These are phyloP conservation scores for Besnoitia besnoiti DNA, from an alignment of 169 alveolate genomes.

Conservation along the genomic window DNA sequence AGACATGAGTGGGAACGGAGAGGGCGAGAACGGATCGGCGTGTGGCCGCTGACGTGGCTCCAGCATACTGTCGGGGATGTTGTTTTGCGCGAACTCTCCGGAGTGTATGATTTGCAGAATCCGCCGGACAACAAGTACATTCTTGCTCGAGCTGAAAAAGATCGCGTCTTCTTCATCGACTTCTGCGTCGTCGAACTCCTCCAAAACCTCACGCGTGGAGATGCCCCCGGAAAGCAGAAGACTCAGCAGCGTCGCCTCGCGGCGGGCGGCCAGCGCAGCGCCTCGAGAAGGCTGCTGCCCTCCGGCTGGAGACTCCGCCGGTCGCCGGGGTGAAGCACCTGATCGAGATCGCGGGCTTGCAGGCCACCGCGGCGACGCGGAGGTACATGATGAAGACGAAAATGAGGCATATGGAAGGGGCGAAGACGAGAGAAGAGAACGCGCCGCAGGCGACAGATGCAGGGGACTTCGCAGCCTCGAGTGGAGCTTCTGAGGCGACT, in stretches of 20 bases:
- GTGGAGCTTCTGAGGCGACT: background rate
- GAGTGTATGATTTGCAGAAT: conserved; percentile 26
- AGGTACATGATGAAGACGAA: background rate
- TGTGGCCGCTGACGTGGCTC: background rate
- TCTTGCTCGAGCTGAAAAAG: conserved; percentile 59
- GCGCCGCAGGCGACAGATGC: background rate
- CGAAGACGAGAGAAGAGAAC: background rate
- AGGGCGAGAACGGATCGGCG: background rate
- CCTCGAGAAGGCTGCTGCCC: background rate
- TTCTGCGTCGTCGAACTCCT: conserved; percentile 8
- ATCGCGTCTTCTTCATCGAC: conserved; percentile 49
- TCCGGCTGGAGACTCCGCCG: background rate
- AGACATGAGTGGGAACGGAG: too few relatives aligned
- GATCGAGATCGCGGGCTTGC: background rate
- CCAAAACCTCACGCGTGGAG: background rate
- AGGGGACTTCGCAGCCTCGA: background rate
- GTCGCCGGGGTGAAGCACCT: background rate
- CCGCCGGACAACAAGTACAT: conserved; percentile 56
- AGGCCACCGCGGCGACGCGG: background rate
- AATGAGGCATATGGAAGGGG: background rate
- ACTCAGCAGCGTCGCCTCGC: conserved; percentile 11
- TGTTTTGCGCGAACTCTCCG: conserved; percentile 39
- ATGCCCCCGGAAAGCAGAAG: conserved; percentile 24
- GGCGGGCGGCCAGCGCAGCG: background rate
- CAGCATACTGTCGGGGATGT: background rate